Evolutionary conservation across 1,284 basidiomycete genomes (phyloP).

Genomic region (Cryptococcus sp.): DNA sequence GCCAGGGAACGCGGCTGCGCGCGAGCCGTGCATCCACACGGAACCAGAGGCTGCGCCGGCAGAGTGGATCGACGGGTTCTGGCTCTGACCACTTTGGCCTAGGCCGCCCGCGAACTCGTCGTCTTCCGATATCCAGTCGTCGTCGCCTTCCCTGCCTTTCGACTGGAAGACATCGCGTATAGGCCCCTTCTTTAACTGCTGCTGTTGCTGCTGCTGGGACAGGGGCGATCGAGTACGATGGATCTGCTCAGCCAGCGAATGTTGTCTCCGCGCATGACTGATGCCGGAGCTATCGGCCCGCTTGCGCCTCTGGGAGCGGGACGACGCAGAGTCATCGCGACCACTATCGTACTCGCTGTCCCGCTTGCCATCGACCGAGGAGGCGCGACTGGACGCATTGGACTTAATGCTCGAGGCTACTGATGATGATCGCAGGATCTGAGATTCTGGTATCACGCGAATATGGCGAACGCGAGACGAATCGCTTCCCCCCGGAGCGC

Average conservation of each 20-base stretch:
- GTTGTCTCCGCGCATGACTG: slow-evolving; percentile 5
- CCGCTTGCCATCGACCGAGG: slow-evolving; percentile 24
- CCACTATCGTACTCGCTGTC: slow-evolving; percentile 40
- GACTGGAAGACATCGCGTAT: slow-evolving; percentile 55
- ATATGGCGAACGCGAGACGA: slow-evolving; percentile 45
- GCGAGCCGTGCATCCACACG: slow-evolving; percentile 17
- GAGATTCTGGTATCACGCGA: slow-evolving; percentile 45
- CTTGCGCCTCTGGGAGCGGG: slow-evolving; percentile 22
- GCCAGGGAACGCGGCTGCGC: slow-evolving; percentile 15
- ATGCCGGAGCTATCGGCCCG: slow-evolving; percentile 9
- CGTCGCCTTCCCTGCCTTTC: slow-evolving; percentile 32
- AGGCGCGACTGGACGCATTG: slow-evolving; percentile 36
- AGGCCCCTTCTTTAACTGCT: slow-evolving; percentile 21
- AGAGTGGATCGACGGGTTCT: background rate
- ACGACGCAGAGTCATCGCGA: slow-evolving; percentile 30
- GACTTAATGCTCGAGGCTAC: slow-evolving; percentile 44
- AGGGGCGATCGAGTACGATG: slow-evolving; percentile 31
- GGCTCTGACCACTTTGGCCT: slow-evolving; percentile 38
- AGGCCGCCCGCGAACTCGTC: slow-evolving; percentile 54
- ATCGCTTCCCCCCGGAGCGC: slow-evolving; percentile 40
- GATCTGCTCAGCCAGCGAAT: slow-evolving; percentile 35
- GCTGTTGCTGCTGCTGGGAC: background rate
- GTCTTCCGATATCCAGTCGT: slow-evolving; percentile 56
- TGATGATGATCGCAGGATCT: slow-evolving; percentile 35
- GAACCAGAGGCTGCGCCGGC: slow-evolving; percentile 3